Evolutionary conservation across 192 early-diverging fungal species (phyloP), one percentile per base, ranked within the genome.

Genomic region (Podila verticillata): DNA sequence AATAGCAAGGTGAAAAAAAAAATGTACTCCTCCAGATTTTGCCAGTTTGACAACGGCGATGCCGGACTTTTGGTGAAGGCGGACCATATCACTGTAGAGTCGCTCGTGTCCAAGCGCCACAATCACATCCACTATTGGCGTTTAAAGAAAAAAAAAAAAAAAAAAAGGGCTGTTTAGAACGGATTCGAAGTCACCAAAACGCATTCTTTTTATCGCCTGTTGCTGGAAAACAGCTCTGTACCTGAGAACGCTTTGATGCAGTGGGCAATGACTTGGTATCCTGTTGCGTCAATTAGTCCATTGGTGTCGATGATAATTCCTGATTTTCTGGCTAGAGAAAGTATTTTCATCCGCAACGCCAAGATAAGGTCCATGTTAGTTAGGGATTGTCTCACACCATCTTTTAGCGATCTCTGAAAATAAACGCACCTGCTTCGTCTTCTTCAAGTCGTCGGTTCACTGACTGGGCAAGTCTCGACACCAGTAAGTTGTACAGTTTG

Each of bases 81-180:
- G 71, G 7, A 73, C 83, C 70, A 98, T 88, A 51, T 95, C 89
- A 72, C 93, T 95, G 86, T 92, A 97, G 62, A 99, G 86, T 64
- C 98, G 90, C 74, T 99, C 98, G 72, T 97, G 93, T 13, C 97
- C 97, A 36, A 99, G 83, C 0, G 97, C 94, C 36, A 98, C 81
- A 29, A 99, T 86, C n/a, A 90, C 89, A 68, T 92, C 92, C 22
- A 96, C 95, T 87, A 70, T 49, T 57, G n/a, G n/a, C n/a, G n/a
- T 34, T 36, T 29, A 3, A 34, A 31, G 48, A 32, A 65, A 68
- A 4, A 36, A 24, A 24, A 39, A 10, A 64, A 32, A 48, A 61
- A 30, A 59, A 64, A 32, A 39, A 24, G 22, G 22, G 65, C 24
- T 13, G 12, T 22, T 5, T 36, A 20, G 49, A 56, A 51, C 17